A percentile compares a stretch with the other conserved stretches of the same genome.
Conservation (phyloP, 371 early-diverging fungal genomes). For the Mortierella sp. region DNA sequence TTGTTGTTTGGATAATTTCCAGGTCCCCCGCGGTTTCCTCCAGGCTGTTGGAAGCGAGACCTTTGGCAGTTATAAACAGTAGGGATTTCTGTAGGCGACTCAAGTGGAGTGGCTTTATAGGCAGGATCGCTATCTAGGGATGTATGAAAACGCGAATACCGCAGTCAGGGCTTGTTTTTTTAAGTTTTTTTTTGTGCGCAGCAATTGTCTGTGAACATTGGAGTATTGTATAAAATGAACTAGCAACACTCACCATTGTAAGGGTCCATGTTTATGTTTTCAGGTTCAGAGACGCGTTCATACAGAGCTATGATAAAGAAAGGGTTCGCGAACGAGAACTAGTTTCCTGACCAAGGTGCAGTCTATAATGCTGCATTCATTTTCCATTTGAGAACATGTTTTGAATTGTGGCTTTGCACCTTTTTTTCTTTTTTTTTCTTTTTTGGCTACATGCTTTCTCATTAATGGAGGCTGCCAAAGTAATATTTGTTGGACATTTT, state of each 20-base stretch:
- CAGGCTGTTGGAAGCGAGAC: slow-evolving; percentile 30
- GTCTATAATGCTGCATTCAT: no score
- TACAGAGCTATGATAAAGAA: no score
- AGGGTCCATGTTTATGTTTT: slow-evolving; percentile 34
- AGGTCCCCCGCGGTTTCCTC: slow-evolving; percentile 17
- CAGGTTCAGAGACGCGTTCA: no score
- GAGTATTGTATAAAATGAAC: no score
- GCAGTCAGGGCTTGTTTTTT: not conserved
- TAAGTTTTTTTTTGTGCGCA: not conserved
- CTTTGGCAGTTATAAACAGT: slow-evolving; percentile 56
- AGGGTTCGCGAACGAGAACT: no score
- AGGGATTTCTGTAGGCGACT: slow-evolving; percentile 74
- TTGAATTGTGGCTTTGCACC: slow-evolving; percentile 36
- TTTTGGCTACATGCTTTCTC: no score
- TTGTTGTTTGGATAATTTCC: slow-evolving; percentile 1
- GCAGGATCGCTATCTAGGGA: slow-evolving; percentile 70
- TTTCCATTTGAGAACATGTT: not conserved
- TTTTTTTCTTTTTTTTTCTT: not conserved
- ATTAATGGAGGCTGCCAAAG: no score
- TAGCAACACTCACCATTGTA: slow-evolving; percentile 26
- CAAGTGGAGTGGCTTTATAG: slow-evolving; percentile 67
- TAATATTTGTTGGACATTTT: no score
- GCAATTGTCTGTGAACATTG: no score
- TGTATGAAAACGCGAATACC: not conserved
- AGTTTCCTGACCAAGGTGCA: no score